Conservation (phyloP, 805 yeast species). For the Wickerhamomyces ciferrii region DNA sequence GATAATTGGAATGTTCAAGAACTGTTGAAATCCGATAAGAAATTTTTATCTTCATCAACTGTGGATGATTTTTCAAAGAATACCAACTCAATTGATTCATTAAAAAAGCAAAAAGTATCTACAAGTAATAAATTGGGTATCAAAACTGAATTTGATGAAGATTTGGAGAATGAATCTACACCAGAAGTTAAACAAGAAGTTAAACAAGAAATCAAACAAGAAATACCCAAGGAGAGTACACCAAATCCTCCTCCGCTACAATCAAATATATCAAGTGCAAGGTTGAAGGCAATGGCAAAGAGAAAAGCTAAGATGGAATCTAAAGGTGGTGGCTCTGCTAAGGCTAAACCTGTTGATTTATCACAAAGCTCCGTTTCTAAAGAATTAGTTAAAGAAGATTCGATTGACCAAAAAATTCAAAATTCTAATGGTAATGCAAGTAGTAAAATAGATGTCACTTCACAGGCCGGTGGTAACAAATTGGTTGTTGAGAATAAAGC, state of each 20-base stretch:
- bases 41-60: constrained; percentile 31
- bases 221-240: constrained; percentile 9
- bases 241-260: constrained; percentile 18
- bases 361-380: constrained; percentile 67
- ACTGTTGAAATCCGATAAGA: constrained; percentile 43
- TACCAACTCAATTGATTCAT: constrained; percentile 32
- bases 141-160: constrained; percentile 26
- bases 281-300: constrained; percentile 92
- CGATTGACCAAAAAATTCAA: constrained; percentile 10
- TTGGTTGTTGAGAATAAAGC: constrained; percentile 77
- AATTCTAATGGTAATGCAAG: constrained; percentile 20
- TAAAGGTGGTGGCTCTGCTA: constrained; percentile 39
- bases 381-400: constrained; percentile 34
- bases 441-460: constrained; percentile 57
- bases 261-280: constrained; percentile 48
- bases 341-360: constrained; percentile 52
- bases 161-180: constrained; percentile 15
- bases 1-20: constrained; percentile 46
- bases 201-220: constrained; percentile 4
- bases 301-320: constrained; percentile 77
- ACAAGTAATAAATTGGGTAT: constrained; percentile 38
- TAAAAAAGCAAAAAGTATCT: constrained; percentile 45
- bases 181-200: constrained; percentile 7
- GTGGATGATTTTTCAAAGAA: constrained; percentile 20
- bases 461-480: constrained; percentile 75